Evolutionary conservation across 2,329 filamentous ascomycete species (phyloP).

Genomic region (Alternaria sp.): DNA sequence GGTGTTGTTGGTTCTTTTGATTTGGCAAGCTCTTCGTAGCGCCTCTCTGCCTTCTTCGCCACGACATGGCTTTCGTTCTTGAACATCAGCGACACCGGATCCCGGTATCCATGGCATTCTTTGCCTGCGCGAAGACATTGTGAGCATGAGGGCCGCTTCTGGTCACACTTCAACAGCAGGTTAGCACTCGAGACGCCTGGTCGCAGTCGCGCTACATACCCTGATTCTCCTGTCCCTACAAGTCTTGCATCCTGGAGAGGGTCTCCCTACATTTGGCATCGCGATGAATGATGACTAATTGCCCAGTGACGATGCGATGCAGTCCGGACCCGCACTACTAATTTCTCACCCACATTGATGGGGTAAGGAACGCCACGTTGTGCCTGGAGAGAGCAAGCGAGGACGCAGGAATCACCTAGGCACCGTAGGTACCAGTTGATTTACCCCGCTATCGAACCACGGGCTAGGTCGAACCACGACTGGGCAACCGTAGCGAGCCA

Average conservation of each 20-base stretch:
- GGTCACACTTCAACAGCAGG: slow-evolving; percentile 38
- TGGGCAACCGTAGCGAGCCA: neutral
- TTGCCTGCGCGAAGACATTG: slow-evolving; percentile 42
- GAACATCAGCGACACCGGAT: slow-evolving; percentile 43
- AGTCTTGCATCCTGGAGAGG: slow-evolving; percentile 43
- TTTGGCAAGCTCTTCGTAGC: slow-evolving; percentile 36
- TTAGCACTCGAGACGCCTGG: neutral
- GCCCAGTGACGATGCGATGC: neutral
- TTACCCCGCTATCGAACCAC: slow-evolving; percentile 3
- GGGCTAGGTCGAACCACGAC: neutral
- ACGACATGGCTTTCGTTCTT: slow-evolving; percentile 41
- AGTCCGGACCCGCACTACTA: slow-evolving; percentile 3
- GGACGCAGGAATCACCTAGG: neutral
- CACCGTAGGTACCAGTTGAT: neutral
- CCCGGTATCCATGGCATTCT: slow-evolving; percentile 44
- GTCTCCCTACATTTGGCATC: slow-evolving; percentile 46
- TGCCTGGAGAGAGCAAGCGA: slow-evolving; percentile 2
- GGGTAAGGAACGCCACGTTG: slow-evolving; percentile 2
- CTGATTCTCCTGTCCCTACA: slow-evolving; percentile 46
- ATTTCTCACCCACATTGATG: slow-evolving; percentile 7
- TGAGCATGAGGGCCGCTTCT: slow-evolving; percentile 43
- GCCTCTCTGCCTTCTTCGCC: slow-evolving; percentile 34
- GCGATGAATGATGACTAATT: slow-evolving; percentile 6
- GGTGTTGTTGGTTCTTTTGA: slow-evolving; percentile 9
- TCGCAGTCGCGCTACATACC: slow-evolving; percentile 20